Base-by-base conservation (phyloP, 1,284 basidiomycete genomes). In the Puccinia novopanici region DNA sequence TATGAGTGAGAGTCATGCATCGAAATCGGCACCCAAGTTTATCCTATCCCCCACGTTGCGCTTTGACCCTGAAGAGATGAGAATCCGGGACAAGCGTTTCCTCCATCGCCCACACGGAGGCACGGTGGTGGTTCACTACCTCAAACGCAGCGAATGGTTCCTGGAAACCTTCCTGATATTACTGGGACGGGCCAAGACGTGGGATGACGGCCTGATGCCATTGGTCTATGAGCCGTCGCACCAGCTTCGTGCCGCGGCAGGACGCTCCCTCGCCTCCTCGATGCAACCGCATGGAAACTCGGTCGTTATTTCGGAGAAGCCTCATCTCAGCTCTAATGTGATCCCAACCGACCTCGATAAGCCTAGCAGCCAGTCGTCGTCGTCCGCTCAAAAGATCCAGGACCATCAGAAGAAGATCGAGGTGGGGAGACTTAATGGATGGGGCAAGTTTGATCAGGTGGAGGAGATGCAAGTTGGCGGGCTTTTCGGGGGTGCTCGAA, bases 81-180 rank as follows among this genome's bases (percentile, higher is more conserved):
- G 40, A n/a, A 42, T 81, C 34, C 59, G 79, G 22, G 37, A 75
- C n/a, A 40, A 54, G 24, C 45, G 79, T n/a, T 81, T 81, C 48
- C 50, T 74, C 22, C 42, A 72, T 55, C 54, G 71, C 12, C 83
- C 83, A 5, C 82, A 87, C 71, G 96, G 96, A 2, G 96, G 96
- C 4, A 99, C 96, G 0, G 90, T 96, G 61, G 92, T 95, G 34
- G 94, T 99, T 63, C 96, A 99, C 87, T 98, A 93, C 85, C 92
- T 98, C 87, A 99, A 98, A 89, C 92, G 94, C 86, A 91, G 93
- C 83, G 92, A 93, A 87, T 99, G 95, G 96, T 98, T 94, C 87
- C 86, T 94, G 83, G 96, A 99, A 87, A 93, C 96, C 0, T 92
- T 93, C 19, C 87, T 95, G 22, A 94, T 94, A 27, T 87, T 98